These are phyloP conservation scores for Diaporthe nobilis DNA, from an alignment of 2,329 filamentous ascomycete species.

Conservation along the genomic window DNA sequence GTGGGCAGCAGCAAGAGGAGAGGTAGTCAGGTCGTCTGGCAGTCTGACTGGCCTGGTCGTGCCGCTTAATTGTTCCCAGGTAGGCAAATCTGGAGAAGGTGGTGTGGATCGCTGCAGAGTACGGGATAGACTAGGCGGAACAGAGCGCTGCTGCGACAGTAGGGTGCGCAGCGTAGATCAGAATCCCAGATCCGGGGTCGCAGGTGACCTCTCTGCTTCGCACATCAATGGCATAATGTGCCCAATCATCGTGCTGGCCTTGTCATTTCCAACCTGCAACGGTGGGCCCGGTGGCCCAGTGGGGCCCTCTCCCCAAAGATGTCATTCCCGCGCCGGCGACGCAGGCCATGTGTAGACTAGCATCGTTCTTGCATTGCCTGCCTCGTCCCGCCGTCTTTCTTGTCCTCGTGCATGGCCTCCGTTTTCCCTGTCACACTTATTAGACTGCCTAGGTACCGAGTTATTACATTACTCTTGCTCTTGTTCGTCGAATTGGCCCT, in stretches of 20 bases:
- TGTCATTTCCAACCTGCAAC: slow-evolving; percentile 16
- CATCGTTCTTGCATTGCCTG: slow-evolving; percentile 12
- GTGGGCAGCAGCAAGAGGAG: background rate
- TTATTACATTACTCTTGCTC: background rate
- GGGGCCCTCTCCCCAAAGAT: background rate
- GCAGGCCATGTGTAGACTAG: slow-evolving; percentile 10
- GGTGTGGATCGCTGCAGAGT: slow-evolving; percentile 30
- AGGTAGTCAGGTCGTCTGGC: background rate
- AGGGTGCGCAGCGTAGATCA: slow-evolving; percentile 18
- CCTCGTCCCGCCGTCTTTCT: slow-evolving; percentile 15
- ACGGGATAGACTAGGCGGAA: slow-evolving; percentile 22
- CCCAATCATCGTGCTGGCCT: slow-evolving; percentile 28
- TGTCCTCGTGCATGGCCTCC: slow-evolving; percentile 9
- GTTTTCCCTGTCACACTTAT: slow-evolving; percentile 4
- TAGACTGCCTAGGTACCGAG: background rate
- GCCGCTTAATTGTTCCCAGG: slow-evolving; percentile 12
- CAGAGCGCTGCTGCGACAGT: background rate
- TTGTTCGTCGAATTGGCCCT: background rate
- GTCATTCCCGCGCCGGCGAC: slow-evolving; percentile 17
- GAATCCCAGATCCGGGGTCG: slow-evolving; percentile 22
- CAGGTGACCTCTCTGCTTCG: slow-evolving; percentile 20
- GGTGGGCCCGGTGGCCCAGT: slow-evolving; percentile 11
- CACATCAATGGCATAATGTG: slow-evolving; percentile 13
- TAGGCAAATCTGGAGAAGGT: slow-evolving; percentile 30
- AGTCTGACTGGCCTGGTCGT: background rate